A percentile compares a stretch with the other conserved stretches of the same genome.
phyloP scores from a whole-genome alignment of 805 yeast genomes.

The Cyberlindnera petersonii region DNA sequence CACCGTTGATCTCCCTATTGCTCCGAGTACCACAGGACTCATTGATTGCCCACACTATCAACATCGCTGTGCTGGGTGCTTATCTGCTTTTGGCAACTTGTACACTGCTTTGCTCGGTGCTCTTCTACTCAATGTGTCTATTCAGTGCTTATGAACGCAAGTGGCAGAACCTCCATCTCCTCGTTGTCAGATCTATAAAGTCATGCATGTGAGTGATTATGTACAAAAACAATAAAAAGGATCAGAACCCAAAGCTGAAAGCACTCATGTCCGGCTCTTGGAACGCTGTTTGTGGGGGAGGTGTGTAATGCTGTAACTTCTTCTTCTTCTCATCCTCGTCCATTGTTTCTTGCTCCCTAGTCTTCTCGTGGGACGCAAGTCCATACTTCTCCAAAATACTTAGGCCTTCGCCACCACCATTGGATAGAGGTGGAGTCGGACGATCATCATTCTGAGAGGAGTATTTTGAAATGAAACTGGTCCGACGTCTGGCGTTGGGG shows the following conservation, averaged over 20 bases:
- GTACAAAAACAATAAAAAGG: no score
- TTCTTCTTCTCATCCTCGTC: conserved; percentile 8
- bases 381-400: conserved; percentile 29
- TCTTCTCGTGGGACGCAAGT: conserved; percentile 19
- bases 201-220: not conserved
- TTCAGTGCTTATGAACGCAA: conserved; percentile 22
- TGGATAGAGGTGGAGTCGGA: not conserved
- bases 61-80: conserved; percentile 3
- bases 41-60: not conserved
- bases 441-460: conserved; percentile 3
- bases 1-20: conserved; percentile 10
- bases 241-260: conserved; percentile 47
- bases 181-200: conserved; percentile 6
- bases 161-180: conserved; percentile 18
- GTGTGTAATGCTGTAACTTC: conserved; percentile 10
- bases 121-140: conserved; percentile 20
- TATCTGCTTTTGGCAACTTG: conserved; percentile 11
- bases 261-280: conserved; percentile 78
- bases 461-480: conserved; percentile 13
- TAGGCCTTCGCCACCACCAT: conserved; percentile 9
- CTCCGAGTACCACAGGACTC: conserved; percentile 2
- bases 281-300: conserved; percentile 52
- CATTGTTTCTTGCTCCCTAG: conserved; percentile 17
- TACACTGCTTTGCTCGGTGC: conserved; percentile 15
- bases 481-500: conserved; percentile 24